Evolutionary conservation across 495 filamentous ascomycete species (phyloP), one percentile per base, ranked within the genome.

Genomic region (Trypethelium eluteriae): DNA sequence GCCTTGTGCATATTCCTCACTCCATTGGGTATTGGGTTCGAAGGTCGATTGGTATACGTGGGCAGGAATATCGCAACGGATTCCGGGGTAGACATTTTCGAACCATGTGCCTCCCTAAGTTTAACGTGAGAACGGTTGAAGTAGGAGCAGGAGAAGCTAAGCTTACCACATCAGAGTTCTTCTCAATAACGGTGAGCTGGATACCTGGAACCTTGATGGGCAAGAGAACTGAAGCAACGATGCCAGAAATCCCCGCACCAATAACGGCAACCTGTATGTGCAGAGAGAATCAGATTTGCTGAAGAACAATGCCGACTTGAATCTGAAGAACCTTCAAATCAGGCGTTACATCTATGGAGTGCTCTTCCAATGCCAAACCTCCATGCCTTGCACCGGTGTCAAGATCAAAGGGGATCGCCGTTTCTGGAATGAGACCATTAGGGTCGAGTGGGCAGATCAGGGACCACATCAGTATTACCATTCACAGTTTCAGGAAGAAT

Each of bases 1-100:
- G 0, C 86, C 85, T 39, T 83, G 80, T 2, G 88, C 84, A 66
- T 86, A 90, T 64, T 86, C 80, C 68, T 86, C 80, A 0, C 80
- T 81, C 88, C 88, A 91, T 71, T 87, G 78, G 0, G 80, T 80
- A 66, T 89, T 89, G 2, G 86, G 85, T 12, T 79, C 78, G 70
- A 89, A 90, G 25, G 81, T 82, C 2, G 83, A 83, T 71, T 89
- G 86, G 71, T 91, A 91, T 14, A 83, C 83, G 77, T 91, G 87
- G 2, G 88, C 80, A 6, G 86, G 86, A n/a, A 89, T 84, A 74
- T 90, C 88, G 67, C 83, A 86, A 50, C 81, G 74, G 6, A 85
- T 81, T 2, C 85, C 85, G 2, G 85, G 85, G 67, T 86, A 86
- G 10, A 75, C 79, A 66, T 87, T 85, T 62, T 84, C 83, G 34